phyloP scores from a whole-genome alignment of 352 stramenopile genomes.

The Pythium scleroteichum region DNA sequence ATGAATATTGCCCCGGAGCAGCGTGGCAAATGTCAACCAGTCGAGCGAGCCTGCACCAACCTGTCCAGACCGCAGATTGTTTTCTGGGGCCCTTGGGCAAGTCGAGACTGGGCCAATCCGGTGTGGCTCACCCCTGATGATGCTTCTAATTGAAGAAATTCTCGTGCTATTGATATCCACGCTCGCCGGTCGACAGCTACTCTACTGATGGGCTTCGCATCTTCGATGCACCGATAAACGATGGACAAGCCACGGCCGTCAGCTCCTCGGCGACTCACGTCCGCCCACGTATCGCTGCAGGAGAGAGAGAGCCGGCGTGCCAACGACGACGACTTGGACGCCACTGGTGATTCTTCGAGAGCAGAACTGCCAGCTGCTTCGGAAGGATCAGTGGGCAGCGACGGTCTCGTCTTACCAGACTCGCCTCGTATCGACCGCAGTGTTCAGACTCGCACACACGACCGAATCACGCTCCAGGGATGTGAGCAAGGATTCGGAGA shows the following conservation, averaged over 20 bases:
- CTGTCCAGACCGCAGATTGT: no score
- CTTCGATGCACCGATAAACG: no score
- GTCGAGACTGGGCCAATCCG: no score
- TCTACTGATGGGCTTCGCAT: no score
- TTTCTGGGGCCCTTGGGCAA: no score
- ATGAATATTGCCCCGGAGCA: no score
- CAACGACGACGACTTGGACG: not conserved
- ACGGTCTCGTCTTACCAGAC: not conserved
- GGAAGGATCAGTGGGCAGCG: not conserved
- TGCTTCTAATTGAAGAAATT: no score
- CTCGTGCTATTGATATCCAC: no score
- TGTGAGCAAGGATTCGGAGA: not conserved
- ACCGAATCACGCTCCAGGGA: slow-evolving; percentile 47
- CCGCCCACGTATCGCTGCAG: not conserved
- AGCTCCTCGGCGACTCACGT: not conserved
- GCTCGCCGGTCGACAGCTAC: no score
- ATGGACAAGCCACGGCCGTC: not conserved
- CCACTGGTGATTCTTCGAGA: not conserved
- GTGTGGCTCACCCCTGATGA: no score
- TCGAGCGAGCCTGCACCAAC: no score
- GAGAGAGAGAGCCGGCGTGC: not conserved
- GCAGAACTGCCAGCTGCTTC: not conserved
- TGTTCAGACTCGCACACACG: slow-evolving; percentile 54
- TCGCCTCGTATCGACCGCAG: slow-evolving; percentile 37
- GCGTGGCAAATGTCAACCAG: no score